These are phyloP conservation scores for Didymella sp. DNA, from an alignment of 2,329 filamentous ascomycete genomes.

Conservation along the genomic window DNA sequence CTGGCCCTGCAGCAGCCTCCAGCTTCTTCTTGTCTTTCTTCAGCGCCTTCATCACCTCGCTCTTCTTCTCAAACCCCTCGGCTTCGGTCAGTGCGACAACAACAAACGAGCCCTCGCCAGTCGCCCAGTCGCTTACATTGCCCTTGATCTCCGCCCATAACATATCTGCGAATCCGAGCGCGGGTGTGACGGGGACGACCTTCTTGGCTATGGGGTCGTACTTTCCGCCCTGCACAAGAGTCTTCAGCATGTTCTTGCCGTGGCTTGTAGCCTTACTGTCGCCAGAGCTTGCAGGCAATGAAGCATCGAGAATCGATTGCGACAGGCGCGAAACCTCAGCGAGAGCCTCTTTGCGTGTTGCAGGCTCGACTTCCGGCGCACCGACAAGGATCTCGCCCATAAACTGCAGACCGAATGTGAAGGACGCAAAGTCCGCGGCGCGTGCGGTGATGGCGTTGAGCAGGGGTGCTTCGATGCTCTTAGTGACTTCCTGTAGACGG, in stretches of 20 bases:
- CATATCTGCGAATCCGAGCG: slow-evolving; percentile 78
- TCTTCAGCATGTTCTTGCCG: slow-evolving; percentile 88
- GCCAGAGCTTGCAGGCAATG: slow-evolving; percentile 38
- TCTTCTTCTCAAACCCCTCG: slow-evolving; percentile 68
- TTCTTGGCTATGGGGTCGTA: slow-evolving; percentile 78
- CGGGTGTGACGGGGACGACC: slow-evolving; percentile 73
- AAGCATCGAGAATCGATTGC: slow-evolving; percentile 44
- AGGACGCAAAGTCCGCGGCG: slow-evolving; percentile 71
- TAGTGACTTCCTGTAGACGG: slow-evolving; percentile 77
- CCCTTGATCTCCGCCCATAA: slow-evolving; percentile 84
- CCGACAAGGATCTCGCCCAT: slow-evolving; percentile 82
- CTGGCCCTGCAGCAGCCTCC: slow-evolving; percentile 66
- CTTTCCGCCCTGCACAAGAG: slow-evolving; percentile 84
- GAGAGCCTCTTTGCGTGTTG: slow-evolving; percentile 64
- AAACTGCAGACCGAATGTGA: slow-evolving; percentile 86
- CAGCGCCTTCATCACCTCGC: slow-evolving; percentile 72
- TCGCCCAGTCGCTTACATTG: slow-evolving; percentile 81
- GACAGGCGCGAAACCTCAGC: slow-evolving; percentile 64
- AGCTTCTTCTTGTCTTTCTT: slow-evolving; percentile 76
- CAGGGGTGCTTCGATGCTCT: slow-evolving; percentile 75
- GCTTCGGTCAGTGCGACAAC: slow-evolving; percentile 82
- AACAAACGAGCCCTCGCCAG: slow-evolving; percentile 83
- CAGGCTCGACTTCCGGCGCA: slow-evolving; percentile 73
- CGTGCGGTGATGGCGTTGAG: slow-evolving; percentile 75
- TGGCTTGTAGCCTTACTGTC: slow-evolving; percentile 60